phyloP scores from a whole-genome alignment of 176 grass and related monocot species.

The Aegilops umbellulata region DNA sequence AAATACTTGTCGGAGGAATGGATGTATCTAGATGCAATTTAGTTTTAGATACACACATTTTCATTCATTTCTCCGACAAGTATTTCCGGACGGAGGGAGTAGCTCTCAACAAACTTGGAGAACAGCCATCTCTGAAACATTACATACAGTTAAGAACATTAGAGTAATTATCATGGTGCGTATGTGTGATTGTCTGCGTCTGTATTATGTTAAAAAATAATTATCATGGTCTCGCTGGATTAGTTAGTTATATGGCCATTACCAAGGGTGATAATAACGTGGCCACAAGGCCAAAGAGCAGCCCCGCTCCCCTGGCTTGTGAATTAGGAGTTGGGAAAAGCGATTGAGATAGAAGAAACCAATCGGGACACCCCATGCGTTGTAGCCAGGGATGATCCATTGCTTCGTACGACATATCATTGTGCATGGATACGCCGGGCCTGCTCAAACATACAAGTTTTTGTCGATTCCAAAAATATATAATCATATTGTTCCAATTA shows the following conservation, averaged over 20 bases:
- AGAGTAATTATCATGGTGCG: no score
- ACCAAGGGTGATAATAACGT: conserved; percentile 50
- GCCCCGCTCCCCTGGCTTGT: conserved; percentile 57
- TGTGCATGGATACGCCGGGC: no score
- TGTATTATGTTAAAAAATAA: not conserved
- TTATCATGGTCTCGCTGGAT: not conserved
- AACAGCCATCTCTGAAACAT: conserved; percentile 27
- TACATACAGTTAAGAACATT: not conserved
- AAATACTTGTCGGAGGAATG: no score
- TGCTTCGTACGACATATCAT: no score
- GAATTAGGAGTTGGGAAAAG: conserved; percentile 32
- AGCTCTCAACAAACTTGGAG: conserved; percentile 49
- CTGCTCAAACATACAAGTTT: no score
- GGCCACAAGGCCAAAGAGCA: conserved; percentile 39
- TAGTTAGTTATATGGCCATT: not conserved
- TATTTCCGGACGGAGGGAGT: not conserved
- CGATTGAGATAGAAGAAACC: conserved; percentile 14
- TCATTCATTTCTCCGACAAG: no score
- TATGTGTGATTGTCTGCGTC: no score
- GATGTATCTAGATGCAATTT: no score
- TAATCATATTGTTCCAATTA: no score
- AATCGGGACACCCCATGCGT: conserved; percentile 28
- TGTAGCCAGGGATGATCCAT: not conserved
- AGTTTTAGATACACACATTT: no score
- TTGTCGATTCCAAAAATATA: no score